Evolutionary conservation across 805 yeast species (phyloP).

Genomic region (baker's yeast (Saccharomyces cerevisiae)): DNA sequence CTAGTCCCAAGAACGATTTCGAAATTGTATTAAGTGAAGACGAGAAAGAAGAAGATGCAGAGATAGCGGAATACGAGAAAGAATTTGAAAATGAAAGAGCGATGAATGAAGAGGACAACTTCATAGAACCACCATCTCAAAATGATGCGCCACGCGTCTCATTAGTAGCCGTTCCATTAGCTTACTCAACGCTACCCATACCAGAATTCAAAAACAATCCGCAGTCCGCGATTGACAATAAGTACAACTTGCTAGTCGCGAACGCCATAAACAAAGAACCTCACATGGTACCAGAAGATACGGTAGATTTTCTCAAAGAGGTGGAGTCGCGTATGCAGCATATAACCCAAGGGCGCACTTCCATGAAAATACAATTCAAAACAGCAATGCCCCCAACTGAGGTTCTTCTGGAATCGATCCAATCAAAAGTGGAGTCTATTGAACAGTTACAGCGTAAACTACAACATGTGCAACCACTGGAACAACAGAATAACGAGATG

Average conservation of each 20-base stretch:
- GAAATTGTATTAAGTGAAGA: constrained; percentile 34
- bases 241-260: constrained; percentile 18
- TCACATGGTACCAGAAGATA: constrained; percentile 3
- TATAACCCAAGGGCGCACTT: neutral
- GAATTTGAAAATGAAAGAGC: constrained; percentile 9
- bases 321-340: constrained; percentile 1
- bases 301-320: neutral
- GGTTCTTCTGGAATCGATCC: constrained; percentile 4
- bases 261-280: constrained; percentile 5
- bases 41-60: constrained; percentile 16
- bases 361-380: neutral
- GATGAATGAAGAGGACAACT: neutral
- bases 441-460: constrained; percentile 6
- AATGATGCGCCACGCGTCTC: neutral
- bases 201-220: constrained; percentile 17
- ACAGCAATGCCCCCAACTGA: constrained; percentile 2
- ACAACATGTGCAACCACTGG: constrained; percentile 11
- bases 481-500: constrained; percentile 7
- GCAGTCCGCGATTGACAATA: constrained; percentile 11
- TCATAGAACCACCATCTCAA: neutral
- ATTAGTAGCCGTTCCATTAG: neutral
- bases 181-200: constrained; percentile 3
- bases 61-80: neutral
- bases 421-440: neutral
- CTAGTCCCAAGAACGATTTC: constrained; percentile 41